phyloP scores from a whole-genome alignment of 2,329 filamentous ascomycete species.

The Cladophialophora chaetospira region DNA sequence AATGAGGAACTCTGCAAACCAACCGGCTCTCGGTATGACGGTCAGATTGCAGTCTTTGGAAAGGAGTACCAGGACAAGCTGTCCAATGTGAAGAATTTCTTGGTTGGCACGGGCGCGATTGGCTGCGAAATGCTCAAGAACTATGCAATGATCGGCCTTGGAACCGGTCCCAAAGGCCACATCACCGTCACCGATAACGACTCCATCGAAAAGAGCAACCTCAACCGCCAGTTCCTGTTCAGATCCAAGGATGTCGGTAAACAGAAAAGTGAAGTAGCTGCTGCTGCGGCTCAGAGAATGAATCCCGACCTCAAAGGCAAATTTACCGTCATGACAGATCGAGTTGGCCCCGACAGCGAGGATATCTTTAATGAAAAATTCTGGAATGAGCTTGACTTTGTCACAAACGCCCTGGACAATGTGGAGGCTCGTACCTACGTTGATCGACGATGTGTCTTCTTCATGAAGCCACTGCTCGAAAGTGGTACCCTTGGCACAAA shows the following conservation, averaged over 20 bases:
- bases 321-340: slow-evolving; percentile 82
- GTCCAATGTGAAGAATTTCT: slow-evolving; percentile 84
- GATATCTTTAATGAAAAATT: slow-evolving; percentile 92
- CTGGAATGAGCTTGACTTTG: slow-evolving; percentile 82
- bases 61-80: slow-evolving; percentile 93
- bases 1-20: slow-evolving; percentile 89
- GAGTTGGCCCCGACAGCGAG: slow-evolving; percentile 89
- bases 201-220: slow-evolving; percentile 97
- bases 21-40: slow-evolving; percentile 83
- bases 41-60: slow-evolving; percentile 95
- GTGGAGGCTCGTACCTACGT: slow-evolving; percentile 96
- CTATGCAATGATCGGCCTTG: slow-evolving; percentile 98
- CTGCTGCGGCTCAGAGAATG: slow-evolving; percentile 88
- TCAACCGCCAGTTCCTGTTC: slow-evolving; percentile 97
- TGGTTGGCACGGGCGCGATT: slow-evolving; percentile 95
- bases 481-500: slow-evolving; percentile 98
- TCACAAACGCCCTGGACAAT: slow-evolving; percentile 97
- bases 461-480: slow-evolving; percentile 93
- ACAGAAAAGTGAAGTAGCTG: slow-evolving; percentile 94
- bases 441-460: slow-evolving; percentile 94
- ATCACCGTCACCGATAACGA: slow-evolving; percentile 97
- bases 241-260: slow-evolving; percentile 88
- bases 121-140: slow-evolving; percentile 99
- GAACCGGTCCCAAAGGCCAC: slow-evolving; percentile 81
- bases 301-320: slow-evolving; percentile 89